Base-by-base conservation (phyloP, 2,329 filamentous ascomycete species). In the Dactylellina drechsleri region DNA sequence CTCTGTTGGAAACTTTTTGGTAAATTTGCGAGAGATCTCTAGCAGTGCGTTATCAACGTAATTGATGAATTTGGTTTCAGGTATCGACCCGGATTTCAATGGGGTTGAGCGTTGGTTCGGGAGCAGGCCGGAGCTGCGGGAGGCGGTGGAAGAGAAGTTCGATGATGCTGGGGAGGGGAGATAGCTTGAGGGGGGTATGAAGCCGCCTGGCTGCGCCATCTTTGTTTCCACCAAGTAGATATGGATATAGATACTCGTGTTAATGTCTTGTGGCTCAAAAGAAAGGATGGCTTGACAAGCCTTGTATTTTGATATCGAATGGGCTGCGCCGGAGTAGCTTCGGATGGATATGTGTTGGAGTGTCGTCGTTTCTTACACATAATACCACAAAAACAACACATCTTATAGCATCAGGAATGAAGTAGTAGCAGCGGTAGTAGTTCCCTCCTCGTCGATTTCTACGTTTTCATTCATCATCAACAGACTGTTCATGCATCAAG, bases 21-120 rank as follows among this genome's bases (percentile, higher is more conserved):
- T 76, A 40, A 70, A 76, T 49, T 76, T 76, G 36, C 72, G 72
- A n/a, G 72, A 71, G 43, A 76, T 66, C 41, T 76, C 66, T 40
- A 76, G 45, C 8, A 76, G 50, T 10, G 72, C 72, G 20, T 31
- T 50, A 40, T 76, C 72, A 28, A 76, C 59, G 26, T 76, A 76
- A 61, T 76, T 76, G 28, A 66, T 71, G 5, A 76, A 60, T n/a
- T 41, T 47, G 4, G 66, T 57, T 70, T 76, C 72, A 54, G 59
- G 65, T 47, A 53, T 66, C 4, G 72, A 76, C 23, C 72, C 72
- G 12, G 72, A 61, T 52, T 58, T 71, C 31, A 76, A 40, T 20
- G 72, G 72, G 2, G 64, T 68, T 36, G 52, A 59, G 12, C 71
- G 71, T 43, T 56, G 71, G n/a, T 53, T 75, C 52, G 71, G 71